Conservation (phyloP, 2,329 filamentous ascomycete species). For the Scedosporium aurantiacum region DNA sequence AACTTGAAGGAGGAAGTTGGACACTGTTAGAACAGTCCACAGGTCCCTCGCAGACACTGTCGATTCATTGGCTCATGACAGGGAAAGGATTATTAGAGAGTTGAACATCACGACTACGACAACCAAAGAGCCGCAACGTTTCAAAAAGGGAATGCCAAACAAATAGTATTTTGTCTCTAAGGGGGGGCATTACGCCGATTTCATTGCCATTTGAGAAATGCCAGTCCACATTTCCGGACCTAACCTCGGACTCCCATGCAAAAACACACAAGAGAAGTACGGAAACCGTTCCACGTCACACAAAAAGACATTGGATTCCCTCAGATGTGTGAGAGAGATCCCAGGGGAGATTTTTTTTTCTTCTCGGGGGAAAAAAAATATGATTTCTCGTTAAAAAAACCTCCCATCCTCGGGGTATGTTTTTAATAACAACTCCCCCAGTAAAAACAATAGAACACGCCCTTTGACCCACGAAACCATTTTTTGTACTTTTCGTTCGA, state of each 20-base stretch:
- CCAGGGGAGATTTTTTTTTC: neutral
- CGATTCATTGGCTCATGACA: no score
- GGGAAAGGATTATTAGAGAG: neutral
- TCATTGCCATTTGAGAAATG: conserved; percentile 1
- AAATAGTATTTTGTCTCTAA: neutral
- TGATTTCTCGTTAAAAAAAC: neutral
- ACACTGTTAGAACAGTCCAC: no score
- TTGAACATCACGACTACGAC: neutral
- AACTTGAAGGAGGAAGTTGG: no score
- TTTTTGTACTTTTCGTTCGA: neutral
- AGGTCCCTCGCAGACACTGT: no score
- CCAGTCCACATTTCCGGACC: neutral
- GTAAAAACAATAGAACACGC: neutral
- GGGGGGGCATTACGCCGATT: neutral
- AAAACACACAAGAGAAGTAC: neutral
- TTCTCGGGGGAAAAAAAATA: neutral
- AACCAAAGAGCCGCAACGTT: neutral
- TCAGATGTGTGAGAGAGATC: neutral
- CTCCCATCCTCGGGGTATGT: neutral
- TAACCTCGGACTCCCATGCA: conserved; percentile 1
- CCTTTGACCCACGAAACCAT: neutral
- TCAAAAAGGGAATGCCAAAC: neutral
- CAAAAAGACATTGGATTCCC: neutral
- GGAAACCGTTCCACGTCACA: conserved; percentile 1
- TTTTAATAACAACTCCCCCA: neutral